Base-by-base conservation (phyloP, 352 stramenopile species). In the Globisporangium acanthophoron region DNA sequence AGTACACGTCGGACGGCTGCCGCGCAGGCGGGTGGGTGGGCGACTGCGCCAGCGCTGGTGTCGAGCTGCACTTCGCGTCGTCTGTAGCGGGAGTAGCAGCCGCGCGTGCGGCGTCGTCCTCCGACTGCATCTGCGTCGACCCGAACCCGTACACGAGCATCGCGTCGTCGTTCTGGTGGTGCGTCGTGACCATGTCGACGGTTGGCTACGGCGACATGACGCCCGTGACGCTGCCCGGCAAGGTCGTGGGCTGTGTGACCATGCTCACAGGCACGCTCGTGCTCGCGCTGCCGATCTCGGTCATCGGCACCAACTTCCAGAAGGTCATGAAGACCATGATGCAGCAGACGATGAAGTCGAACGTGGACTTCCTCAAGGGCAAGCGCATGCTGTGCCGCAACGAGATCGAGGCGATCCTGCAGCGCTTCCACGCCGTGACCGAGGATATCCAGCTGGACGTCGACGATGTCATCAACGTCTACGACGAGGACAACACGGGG, bases 131-230 rank as follows among this genome's bases (percentile, higher is more conserved):
- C 0, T 87, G 76, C 35, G 66, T 88, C 18, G 87, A 94, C 56
- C 77, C 76, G n/a, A 91, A 88, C 20, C 87, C 85, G 24, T 96
- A 94, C 69, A 73, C 65, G 57, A 88, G 76, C 54, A 94, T 96
- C 52, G 75, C 80, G 0, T 68, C 76, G 24, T 87, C 80, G 4
- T 92, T 95, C 29, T 96, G 88, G 82, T 96, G 85, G 86, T 89
- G 88, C 52, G 86, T 97, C 52, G 85, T 96, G 55, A 96, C 88
- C n/a, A 94, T 96, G 78, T 96, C 88, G 24, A 96, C 88, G 0
- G 87, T 96, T 3, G 88, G 88, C 1, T 97, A 96, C 54, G 88
- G 88, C 1, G 88, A 97, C 53, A 86, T 94, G 71, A 84, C 73
- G 3, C 88, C 88, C 3, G 82, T 91, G 59, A 93, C 86, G 12